These are phyloP conservation scores for Bipolaris cookei DNA, from an alignment of 2,329 filamentous ascomycete species.

Conservation along the genomic window DNA sequence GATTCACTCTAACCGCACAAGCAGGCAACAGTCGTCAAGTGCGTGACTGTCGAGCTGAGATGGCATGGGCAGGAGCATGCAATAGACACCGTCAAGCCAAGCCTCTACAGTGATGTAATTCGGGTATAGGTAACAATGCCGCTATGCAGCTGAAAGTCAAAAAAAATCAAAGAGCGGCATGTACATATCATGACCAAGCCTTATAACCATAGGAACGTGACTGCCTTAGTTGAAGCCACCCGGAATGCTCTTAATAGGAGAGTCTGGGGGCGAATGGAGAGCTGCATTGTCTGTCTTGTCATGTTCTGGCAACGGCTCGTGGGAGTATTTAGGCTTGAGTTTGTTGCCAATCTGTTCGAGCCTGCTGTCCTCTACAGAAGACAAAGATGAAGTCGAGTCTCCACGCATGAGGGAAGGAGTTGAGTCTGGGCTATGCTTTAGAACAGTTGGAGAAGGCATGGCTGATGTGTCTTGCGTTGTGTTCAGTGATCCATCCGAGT, in stretches of 20 bases:
- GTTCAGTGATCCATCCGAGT: slow-evolving; percentile 37
- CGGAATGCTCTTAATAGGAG: slow-evolving; percentile 41
- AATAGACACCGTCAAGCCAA: neutral
- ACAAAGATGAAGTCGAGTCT: slow-evolving; percentile 44
- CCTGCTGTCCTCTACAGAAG: slow-evolving; percentile 40
- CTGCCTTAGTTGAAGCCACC: slow-evolving; percentile 36
- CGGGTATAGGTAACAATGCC: slow-evolving; percentile 3
- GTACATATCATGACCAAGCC: neutral
- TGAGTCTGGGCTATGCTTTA: slow-evolving; percentile 40
- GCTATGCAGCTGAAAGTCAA: neutral
- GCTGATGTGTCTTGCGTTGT: slow-evolving; percentile 26
- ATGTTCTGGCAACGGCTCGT: slow-evolving; percentile 23
- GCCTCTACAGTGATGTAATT: neutral
- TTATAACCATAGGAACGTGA: neutral
- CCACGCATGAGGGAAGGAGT: slow-evolving; percentile 46
- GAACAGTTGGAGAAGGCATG: slow-evolving; percentile 30
- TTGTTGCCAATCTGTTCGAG: slow-evolving; percentile 37
- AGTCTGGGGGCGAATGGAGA: slow-evolving; percentile 52
- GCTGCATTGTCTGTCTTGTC: slow-evolving; percentile 43
- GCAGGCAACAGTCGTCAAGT: slow-evolving; percentile 4
- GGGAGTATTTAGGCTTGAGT: slow-evolving; percentile 35
- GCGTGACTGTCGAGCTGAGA: neutral
- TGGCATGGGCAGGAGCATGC: neutral
- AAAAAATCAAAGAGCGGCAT: neutral
- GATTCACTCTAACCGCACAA: neutral